These are phyloP conservation scores for Acanthamoeba divionensis DNA, from an alignment of 208 protist genomes.

Conservation along the genomic window DNA sequence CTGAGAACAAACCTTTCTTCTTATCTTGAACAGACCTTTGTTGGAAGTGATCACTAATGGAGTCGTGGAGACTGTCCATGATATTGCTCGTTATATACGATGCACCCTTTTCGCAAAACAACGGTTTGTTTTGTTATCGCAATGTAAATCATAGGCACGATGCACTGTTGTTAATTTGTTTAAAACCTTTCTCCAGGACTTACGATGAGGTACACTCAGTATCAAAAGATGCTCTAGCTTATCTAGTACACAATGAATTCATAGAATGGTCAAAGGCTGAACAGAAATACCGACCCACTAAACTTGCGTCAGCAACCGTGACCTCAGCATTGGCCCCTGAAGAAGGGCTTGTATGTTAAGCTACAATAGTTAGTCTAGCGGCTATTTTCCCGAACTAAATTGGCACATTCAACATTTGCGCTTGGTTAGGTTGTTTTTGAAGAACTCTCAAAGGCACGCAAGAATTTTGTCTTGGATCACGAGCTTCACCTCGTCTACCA, in stretches of 20 bases:
- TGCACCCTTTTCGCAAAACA: slow-evolving; percentile 69
- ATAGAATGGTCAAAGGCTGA: slow-evolving; percentile 37
- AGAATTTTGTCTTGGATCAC: slow-evolving; percentile 63
- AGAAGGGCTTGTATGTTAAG: slow-evolving; percentile 59
- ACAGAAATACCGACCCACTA: slow-evolving; percentile 57
- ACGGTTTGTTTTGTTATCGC: background rate
- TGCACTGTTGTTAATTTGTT: background rate
- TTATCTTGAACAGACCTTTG: slow-evolving; percentile 56
- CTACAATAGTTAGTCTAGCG: background rate
- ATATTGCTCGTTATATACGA: slow-evolving; percentile 72
- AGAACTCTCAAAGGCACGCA: slow-evolving; percentile 51
- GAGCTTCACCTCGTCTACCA: slow-evolving; percentile 74
- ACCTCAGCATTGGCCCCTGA: slow-evolving; percentile 60
- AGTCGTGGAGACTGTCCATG: slow-evolving; percentile 69
- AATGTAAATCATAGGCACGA: background rate
- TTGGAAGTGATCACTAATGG: slow-evolving; percentile 85
- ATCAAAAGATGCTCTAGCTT: slow-evolving; percentile 55
- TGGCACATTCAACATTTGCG: background rate
- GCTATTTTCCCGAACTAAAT: background rate
- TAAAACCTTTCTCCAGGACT: background rate
- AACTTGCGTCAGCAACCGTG: slow-evolving; percentile 63
- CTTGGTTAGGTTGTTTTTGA: slow-evolving; percentile 62
- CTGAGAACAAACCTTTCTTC: background rate
- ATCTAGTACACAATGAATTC: slow-evolving; percentile 64
- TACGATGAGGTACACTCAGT: slow-evolving; percentile 59